Evolutionary conservation across 2,329 filamentous ascomycete genomes (phyloP).

Genomic region (Diplodia sapinea): DNA sequence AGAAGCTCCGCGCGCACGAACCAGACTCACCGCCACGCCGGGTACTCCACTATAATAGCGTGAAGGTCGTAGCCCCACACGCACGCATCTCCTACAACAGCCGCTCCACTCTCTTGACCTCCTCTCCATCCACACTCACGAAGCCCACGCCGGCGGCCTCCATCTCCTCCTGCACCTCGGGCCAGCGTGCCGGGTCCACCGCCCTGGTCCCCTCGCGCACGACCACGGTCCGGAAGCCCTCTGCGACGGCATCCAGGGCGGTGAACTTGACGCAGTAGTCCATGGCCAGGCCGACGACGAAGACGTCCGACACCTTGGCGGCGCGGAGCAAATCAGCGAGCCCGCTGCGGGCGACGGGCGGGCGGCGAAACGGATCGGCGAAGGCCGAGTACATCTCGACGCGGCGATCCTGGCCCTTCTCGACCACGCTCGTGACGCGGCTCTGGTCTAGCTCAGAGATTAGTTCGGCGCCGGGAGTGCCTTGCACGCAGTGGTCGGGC

Average conservation of each 20-base stretch:
- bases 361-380: slow-evolving; percentile 71
- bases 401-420: slow-evolving; percentile 75
- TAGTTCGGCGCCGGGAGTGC: slow-evolving; percentile 73
- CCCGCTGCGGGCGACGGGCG: slow-evolving; percentile 64
- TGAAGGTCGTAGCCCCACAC: neutral
- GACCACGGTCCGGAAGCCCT: slow-evolving; percentile 78
- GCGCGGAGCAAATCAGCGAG: slow-evolving; percentile 64
- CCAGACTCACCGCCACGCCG: neutral
- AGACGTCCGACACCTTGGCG: slow-evolving; percentile 74
- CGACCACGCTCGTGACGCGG: slow-evolving; percentile 62
- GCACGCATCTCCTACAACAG: neutral
- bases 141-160: slow-evolving; percentile 65
- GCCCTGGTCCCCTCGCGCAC: slow-evolving; percentile 78
- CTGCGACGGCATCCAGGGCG: slow-evolving; percentile 74
- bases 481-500: slow-evolving; percentile 88
- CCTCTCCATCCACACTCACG: slow-evolving; percentile 62
- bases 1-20: neutral
- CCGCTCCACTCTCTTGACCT: slow-evolving; percentile 60
- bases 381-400: slow-evolving; percentile 97
- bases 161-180: slow-evolving; percentile 60
- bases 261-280: slow-evolving; percentile 90
- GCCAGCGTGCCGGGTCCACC: slow-evolving; percentile 69
- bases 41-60: neutral
- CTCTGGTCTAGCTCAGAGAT: slow-evolving; percentile 66
- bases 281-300: slow-evolving; percentile 81